phyloP scores from a whole-genome alignment of 257 asterid genomes.

The Solanum pinnatisectum region DNA sequence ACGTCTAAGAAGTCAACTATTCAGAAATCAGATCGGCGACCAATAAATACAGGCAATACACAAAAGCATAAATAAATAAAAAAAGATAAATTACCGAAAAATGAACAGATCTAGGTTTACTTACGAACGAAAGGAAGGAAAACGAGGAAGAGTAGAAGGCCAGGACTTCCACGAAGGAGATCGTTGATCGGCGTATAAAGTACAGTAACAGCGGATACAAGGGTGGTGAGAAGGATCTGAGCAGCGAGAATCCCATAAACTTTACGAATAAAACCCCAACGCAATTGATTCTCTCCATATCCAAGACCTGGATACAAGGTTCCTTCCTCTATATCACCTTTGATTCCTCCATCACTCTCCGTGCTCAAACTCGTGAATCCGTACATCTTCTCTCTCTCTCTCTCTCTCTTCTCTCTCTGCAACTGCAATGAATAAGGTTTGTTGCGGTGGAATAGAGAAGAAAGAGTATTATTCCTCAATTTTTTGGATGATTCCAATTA shows the following conservation, averaged over 20 bases:
- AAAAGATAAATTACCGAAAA: too few relatives aligned
- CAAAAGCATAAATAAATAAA: too few relatives aligned
- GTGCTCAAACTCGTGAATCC: conserved; percentile 41
- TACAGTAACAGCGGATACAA: conserved; percentile 60
- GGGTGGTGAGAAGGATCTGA: conserved; percentile 65
- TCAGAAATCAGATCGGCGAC: not conserved
- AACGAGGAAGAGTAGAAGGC: conserved; percentile 59
- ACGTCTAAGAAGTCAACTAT: not conserved
- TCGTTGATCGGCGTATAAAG: conserved; percentile 75
- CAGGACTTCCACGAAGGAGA: conserved; percentile 67
- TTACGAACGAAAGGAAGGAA: conserved; percentile 77
- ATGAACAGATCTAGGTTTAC: conserved; percentile 4
- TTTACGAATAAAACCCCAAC: conserved; percentile 98
- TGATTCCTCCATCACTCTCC: conserved; percentile 13
- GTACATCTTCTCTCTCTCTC: conserved; percentile 29
- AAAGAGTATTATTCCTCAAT: not conserved
- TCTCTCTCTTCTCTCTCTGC: not conserved
- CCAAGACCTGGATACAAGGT: conserved; percentile 85
- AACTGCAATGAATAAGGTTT: not conserved
- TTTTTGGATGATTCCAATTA: not conserved
- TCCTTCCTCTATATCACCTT: conserved; percentile 37
- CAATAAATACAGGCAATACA: not conserved
- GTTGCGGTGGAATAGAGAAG: not conserved
- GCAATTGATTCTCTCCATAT: conserved; percentile 83
- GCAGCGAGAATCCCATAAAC: conserved; percentile 85